A percentile compares a stretch with the other conserved stretches of the same genome.
Evolutionary conservation across 1,139 yeast species (phyloP).

Genomic region (Geotrichum cucujoidarum): DNA sequence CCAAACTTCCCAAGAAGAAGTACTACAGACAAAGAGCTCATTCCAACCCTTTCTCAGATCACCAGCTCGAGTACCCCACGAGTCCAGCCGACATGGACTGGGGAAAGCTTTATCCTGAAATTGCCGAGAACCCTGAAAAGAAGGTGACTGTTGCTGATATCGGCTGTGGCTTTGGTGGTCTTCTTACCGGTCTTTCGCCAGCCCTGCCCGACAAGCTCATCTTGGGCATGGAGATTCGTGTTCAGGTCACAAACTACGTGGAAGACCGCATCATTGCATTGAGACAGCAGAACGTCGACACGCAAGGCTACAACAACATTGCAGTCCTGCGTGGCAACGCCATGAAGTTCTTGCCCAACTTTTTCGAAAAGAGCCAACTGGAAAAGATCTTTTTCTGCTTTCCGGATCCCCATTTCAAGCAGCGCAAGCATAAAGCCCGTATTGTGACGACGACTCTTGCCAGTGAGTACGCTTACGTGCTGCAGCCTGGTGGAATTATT

Average conservation of each 20-base stretch:
- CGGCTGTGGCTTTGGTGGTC: slow-evolving; percentile 98
- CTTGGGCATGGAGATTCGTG: slow-evolving; percentile 95
- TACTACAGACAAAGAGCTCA: slow-evolving; percentile 96
- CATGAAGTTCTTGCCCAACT: slow-evolving; percentile 94
- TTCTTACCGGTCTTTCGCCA: slow-evolving; percentile 73
- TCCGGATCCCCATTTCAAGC: slow-evolving; percentile 98
- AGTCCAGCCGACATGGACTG: slow-evolving; percentile 85
- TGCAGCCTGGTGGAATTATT: slow-evolving; percentile 79
- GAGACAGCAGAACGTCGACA: slow-evolving; percentile 49
- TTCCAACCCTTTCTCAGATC: slow-evolving; percentile 96
- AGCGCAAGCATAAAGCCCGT: slow-evolving; percentile 94
- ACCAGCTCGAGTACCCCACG: slow-evolving; percentile 79
- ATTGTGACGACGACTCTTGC: slow-evolving; percentile 83
- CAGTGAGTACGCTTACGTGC: slow-evolving; percentile 87
- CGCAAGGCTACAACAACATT: slow-evolving; percentile 61
- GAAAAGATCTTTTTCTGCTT: slow-evolving; percentile 94
- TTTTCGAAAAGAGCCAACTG: slow-evolving; percentile 67
- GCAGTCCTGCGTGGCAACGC: slow-evolving; percentile 92
- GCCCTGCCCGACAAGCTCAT: slow-evolving; percentile 67
- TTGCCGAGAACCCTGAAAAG: slow-evolving; percentile 34
- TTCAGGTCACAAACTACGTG: slow-evolving; percentile 94
- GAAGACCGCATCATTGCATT: slow-evolving; percentile 91
- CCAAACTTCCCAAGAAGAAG: slow-evolving; percentile 49
- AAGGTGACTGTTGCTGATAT: slow-evolving; percentile 88
- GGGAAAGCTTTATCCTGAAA: slow-evolving; percentile 64